These are phyloP conservation scores for Scheffersomyces parashehatae DNA, from an alignment of 1,139 yeast genomes.

Conservation along the genomic window DNA sequence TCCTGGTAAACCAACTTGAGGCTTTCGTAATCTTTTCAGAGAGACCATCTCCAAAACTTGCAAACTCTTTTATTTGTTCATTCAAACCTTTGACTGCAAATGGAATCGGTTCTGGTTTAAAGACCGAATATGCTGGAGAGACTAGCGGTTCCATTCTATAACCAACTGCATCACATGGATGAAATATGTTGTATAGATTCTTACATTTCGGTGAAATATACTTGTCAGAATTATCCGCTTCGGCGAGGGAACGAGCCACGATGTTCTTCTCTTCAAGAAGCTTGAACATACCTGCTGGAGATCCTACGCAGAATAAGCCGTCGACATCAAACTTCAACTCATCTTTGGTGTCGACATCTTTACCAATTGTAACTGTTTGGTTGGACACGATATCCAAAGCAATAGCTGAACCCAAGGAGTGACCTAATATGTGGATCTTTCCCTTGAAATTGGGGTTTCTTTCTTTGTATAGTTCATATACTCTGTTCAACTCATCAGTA, in stretches of 20 bases:
- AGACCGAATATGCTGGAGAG: slow-evolving; percentile 50
- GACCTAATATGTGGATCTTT: slow-evolving; percentile 81
- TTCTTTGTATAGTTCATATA: slow-evolving; percentile 58
- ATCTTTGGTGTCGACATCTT: slow-evolving; percentile 17
- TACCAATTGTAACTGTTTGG: slow-evolving; percentile 44
- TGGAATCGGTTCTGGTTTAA: slow-evolving; percentile 63
- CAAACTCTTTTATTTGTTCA: slow-evolving; percentile 41
- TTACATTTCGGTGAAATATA: slow-evolving; percentile 51
- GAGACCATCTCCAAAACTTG: slow-evolving; percentile 44
- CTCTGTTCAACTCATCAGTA: slow-evolving; percentile 65
- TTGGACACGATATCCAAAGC: slow-evolving; percentile 71
- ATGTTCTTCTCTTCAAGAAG: slow-evolving; percentile 62
- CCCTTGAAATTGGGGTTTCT: slow-evolving; percentile 79
- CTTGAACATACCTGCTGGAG: slow-evolving; percentile 88
- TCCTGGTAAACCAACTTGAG: slow-evolving; percentile 41
- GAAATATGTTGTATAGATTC: slow-evolving; percentile 74
- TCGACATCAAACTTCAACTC: slow-evolving; percentile 66
- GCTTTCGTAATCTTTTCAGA: slow-evolving; percentile 49
- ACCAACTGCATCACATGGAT: slow-evolving; percentile 88
- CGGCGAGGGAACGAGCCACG: slow-evolving; percentile 32
- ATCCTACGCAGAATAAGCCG: slow-evolving; percentile 79
- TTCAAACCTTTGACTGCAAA: slow-evolving; percentile 53
- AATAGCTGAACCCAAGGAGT: slow-evolving; percentile 87
- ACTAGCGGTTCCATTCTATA: slow-evolving; percentile 84
- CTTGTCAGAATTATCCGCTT: slow-evolving; percentile 12